Conservation (phyloP, 148 eudicot species). For the Selenicereus undatus region DNA sequence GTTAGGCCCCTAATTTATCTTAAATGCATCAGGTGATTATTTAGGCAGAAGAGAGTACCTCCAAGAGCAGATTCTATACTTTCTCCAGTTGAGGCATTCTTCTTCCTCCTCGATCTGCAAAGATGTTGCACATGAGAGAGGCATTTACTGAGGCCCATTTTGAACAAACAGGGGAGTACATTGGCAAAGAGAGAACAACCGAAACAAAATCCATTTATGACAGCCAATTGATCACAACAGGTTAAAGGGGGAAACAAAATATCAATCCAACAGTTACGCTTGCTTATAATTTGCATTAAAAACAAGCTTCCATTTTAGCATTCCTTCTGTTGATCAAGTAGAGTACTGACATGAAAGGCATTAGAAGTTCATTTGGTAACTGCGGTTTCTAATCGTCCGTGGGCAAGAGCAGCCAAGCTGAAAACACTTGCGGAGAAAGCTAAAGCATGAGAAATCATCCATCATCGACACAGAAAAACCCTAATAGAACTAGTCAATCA, state of each 20-base stretch:
- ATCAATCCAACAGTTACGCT: not conserved
- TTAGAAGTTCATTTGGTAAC: not conserved
- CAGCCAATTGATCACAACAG: conserved; percentile 6
- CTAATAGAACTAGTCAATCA: not conserved
- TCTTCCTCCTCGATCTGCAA: conserved; percentile 50
- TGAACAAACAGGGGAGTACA: not conserved
- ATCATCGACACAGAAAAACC: not conserved
- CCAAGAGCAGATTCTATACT: conserved; percentile 39
- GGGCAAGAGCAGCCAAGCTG: not conserved
- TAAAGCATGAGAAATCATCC: not conserved
- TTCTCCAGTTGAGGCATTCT: conserved; percentile 46
- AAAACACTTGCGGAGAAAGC: too few species aligned
- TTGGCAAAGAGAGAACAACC: not conserved
- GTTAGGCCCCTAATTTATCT: not conserved
- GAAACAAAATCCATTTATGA: not conserved
- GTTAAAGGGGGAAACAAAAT: not conserved
- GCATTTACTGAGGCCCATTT: not conserved
- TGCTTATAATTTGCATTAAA: not conserved
- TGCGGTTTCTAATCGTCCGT: not conserved
- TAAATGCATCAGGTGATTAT: not conserved
- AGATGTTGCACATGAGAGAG: not conserved
- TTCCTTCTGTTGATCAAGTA: not conserved
- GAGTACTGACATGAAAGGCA: not conserved
- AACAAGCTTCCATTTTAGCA: not conserved
- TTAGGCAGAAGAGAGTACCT: conserved; percentile 25